These are phyloP conservation scores for Arctium lappa DNA, from an alignment of 129 eudicot species.

Conservation along the genomic window DNA sequence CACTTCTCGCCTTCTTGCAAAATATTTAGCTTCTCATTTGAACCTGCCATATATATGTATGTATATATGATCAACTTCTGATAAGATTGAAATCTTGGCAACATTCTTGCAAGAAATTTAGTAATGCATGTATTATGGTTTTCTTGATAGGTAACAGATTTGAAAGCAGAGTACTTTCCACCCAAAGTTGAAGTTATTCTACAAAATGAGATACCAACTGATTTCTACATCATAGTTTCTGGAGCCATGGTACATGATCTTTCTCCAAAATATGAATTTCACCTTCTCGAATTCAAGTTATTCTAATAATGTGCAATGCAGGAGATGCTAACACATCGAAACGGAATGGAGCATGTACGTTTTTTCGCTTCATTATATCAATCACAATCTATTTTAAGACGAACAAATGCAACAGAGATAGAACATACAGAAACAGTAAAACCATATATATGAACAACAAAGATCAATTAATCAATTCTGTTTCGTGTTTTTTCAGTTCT, in stretches of 20 bases:
- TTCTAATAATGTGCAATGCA: constrained; percentile 37
- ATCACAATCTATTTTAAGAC: not conserved
- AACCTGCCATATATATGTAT: no score
- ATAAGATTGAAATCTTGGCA: no score
- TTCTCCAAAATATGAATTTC: not conserved
- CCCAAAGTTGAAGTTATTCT: constrained; percentile 75
- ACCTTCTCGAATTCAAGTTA: not conserved
- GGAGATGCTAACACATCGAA: constrained; percentile 56
- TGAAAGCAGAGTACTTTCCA: constrained; percentile 77
- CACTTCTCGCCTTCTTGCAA: no score
- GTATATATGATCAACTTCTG: no score
- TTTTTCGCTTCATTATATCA: not conserved
- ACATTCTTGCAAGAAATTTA: no score
- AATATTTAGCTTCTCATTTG: no score
- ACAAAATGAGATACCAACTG: constrained; percentile 80
- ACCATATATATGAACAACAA: not conserved
- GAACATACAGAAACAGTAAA: no score
- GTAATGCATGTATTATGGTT: not conserved
- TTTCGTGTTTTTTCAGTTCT: constrained; percentile 34
- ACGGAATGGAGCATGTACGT: constrained; percentile 67
- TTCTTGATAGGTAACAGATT: constrained; percentile 51
- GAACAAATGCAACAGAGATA: no score
- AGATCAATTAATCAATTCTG: not conserved
- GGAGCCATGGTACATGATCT: constrained; percentile 65
- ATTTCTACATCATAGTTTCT: constrained; percentile 67